Evolutionary conservation across 2,329 filamentous ascomycete species (phyloP), one percentile per base, ranked within the genome.

Genomic region (Ampelomyces quisqualis): DNA sequence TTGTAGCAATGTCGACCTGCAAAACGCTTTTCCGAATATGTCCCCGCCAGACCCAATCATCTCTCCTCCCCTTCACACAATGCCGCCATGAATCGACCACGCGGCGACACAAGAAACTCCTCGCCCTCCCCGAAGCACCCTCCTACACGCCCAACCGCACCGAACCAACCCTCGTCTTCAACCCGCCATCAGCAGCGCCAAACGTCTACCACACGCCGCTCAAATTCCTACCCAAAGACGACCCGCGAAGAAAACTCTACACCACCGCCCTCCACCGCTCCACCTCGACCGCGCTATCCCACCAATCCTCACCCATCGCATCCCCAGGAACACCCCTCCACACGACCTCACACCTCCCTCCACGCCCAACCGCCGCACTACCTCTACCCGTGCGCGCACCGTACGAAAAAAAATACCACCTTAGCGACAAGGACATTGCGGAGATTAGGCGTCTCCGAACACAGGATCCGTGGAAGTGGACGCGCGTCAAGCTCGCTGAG

Each of bases 121-220:
- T 74, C 43, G 63, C 65, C 30, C 64, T 76, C 34, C 71, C 71
- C 40, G 64, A 68, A 51, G 69, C 72, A 45, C 67, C 70, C 23
- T 73, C 71, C 2, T 75, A 74, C 62, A 60, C 58, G 13, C 47
- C 60, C 10, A 38, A 44, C 10, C 44, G 31, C 53, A 52, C 51
- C 45, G 51, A 41, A 50, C 68, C 65, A 4, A 58, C 56, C 1
- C 40, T 68, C 1, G 44, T 85, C 61, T 81, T 80, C 73, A 85
- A 85, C 53, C 82, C 82, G 23, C 82, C 82, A 1, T 80, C 81
- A 5, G 78, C 79, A 19, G 76, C 78, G 5, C 81, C 82, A 6
- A 81, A 75, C 46, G 76, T 81, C 17, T 82, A 81, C 57, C 78
- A 83, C 60, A 86, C 82, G 2, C 82, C 82, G 2, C 68, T 74